Conservation (phyloP, 2,329 filamentous ascomycete genomes). For the Neofusicoccum sp. region DNA sequence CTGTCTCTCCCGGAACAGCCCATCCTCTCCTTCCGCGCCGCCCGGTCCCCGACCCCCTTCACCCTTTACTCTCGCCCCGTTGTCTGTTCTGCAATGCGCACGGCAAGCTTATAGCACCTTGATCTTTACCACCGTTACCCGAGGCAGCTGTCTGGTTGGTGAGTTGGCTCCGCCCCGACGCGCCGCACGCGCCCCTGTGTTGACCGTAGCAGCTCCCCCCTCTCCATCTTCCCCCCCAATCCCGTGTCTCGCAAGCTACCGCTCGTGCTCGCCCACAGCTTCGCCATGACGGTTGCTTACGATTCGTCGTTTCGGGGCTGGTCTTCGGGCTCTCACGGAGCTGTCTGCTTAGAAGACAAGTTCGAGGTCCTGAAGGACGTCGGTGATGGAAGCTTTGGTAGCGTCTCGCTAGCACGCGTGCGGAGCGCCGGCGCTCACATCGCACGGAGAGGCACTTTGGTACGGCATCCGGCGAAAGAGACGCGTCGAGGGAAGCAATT, state of each 20-base stretch:
- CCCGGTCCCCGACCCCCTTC: not conserved
- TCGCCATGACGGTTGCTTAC: slow-evolving; percentile 72
- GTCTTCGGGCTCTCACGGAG: slow-evolving; percentile 48
- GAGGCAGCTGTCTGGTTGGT: slow-evolving; percentile 13
- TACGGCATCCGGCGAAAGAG: slow-evolving; percentile 50
- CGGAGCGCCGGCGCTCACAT: slow-evolving; percentile 85
- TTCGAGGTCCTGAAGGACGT: slow-evolving; percentile 98
- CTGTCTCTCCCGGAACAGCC: slow-evolving; percentile 17
- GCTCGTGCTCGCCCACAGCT: slow-evolving; percentile 6
- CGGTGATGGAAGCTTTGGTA: slow-evolving; percentile 97
- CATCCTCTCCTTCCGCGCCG: not conserved
- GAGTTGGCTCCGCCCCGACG: slow-evolving; percentile 6
- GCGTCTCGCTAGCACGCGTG: slow-evolving; percentile 87
- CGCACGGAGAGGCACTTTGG: slow-evolving; percentile 86
- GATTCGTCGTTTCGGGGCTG: slow-evolving; percentile 70
- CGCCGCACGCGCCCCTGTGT: slow-evolving; percentile 1
- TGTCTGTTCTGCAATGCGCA: slow-evolving; percentile 26
- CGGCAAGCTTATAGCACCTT: slow-evolving; percentile 12
- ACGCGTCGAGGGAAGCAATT: slow-evolving; percentile 11
- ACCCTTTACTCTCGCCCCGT: slow-evolving; percentile 13
- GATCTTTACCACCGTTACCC: slow-evolving; percentile 7
- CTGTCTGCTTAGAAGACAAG: slow-evolving; percentile 74
- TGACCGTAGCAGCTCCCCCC: slow-evolving; percentile 6
- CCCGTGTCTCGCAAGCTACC: slow-evolving; percentile 2
- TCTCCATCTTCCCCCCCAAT: not conserved